These are phyloP conservation scores for Echites panduratus DNA, from an alignment of 257 asterid genomes.

Conservation along the genomic window DNA sequence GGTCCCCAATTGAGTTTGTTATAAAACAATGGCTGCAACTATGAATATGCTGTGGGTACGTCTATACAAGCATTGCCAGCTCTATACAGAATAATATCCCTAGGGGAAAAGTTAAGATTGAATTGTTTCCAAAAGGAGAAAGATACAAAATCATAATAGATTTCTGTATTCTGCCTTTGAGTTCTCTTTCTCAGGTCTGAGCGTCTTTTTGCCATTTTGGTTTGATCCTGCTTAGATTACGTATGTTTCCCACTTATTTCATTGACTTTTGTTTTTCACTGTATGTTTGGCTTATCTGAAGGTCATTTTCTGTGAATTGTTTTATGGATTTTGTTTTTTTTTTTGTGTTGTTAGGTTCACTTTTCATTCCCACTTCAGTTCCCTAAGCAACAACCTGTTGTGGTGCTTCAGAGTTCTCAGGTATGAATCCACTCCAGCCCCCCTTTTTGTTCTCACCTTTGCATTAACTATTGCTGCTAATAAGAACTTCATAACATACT, in stretches of 20 bases:
- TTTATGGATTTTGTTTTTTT: slow-evolving; percentile 11
- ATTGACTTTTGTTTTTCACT: neutral
- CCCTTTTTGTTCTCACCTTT: neutral
- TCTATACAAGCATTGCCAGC: neutral
- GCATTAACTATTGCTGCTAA: neutral
- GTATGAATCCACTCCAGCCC: slow-evolving; percentile 21
- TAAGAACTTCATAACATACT: neutral
- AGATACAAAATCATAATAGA: neutral
- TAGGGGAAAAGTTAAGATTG: no score
- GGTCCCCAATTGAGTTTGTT: neutral
- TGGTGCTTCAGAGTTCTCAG: slow-evolving; percentile 83
- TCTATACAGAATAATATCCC: neutral
- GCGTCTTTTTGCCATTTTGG: slow-evolving; percentile 3
- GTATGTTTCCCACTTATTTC: neutral
- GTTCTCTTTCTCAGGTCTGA: neutral
- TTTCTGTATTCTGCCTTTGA: neutral
- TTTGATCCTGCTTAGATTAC: neutral
- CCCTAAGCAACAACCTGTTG: slow-evolving; percentile 77
- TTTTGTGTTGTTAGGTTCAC: slow-evolving; percentile 51
- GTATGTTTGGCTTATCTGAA: neutral
- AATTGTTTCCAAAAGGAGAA: neutral
- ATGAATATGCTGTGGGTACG: neutral
- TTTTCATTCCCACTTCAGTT: slow-evolving; percentile 72
- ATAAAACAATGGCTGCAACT: neutral
- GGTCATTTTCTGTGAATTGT: neutral